phyloP scores from a whole-genome alignment of 192 early-diverging fungal species.

The Backusella psychrophila region DNA sequence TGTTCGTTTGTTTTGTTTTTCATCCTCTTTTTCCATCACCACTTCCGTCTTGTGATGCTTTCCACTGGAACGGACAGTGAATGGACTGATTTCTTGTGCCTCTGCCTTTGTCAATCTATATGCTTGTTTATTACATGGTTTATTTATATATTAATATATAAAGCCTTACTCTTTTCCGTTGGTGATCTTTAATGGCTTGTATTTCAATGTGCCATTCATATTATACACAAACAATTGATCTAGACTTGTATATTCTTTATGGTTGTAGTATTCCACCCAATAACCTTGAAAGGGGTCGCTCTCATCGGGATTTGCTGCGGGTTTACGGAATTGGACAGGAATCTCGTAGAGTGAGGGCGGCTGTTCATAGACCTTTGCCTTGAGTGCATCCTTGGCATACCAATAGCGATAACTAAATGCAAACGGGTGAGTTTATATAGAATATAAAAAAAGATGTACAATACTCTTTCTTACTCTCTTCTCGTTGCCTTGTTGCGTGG shows the following conservation, averaged over 20 bases:
- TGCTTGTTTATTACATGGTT: too few species aligned
- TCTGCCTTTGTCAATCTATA: slow-evolving; percentile 22
- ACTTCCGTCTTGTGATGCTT: slow-evolving; percentile 13
- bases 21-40: slow-evolving; percentile 20
- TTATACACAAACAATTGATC: slow-evolving; percentile 77
- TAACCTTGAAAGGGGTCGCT: slow-evolving; percentile 51
- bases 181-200: slow-evolving; percentile 35
- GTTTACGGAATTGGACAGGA: slow-evolving; percentile 21
- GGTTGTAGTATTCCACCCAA: slow-evolving; percentile 89
- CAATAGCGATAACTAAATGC: slow-evolving; percentile 59
- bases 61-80: slow-evolving; percentile 28
- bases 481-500: slow-evolving; percentile 43
- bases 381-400: slow-evolving; percentile 52
- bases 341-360: slow-evolving; percentile 20
- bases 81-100: slow-evolving; percentile 39
- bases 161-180: not conserved
- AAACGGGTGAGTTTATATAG: not conserved
- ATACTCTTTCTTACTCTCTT: slow-evolving; percentile 44
- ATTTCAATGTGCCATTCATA: slow-evolving; percentile 80
- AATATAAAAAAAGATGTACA: not conserved
- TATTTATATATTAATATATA: not conserved
- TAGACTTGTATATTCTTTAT: slow-evolving; percentile 73
- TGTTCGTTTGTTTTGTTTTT: slow-evolving; percentile 28
- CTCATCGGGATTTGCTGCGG: slow-evolving; percentile 28
- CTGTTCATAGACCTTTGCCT: slow-evolving; percentile 26